Evolutionary conservation across 805 yeast genomes (phyloP).

Genomic region (Wickerhamomyces queroliae): DNA sequence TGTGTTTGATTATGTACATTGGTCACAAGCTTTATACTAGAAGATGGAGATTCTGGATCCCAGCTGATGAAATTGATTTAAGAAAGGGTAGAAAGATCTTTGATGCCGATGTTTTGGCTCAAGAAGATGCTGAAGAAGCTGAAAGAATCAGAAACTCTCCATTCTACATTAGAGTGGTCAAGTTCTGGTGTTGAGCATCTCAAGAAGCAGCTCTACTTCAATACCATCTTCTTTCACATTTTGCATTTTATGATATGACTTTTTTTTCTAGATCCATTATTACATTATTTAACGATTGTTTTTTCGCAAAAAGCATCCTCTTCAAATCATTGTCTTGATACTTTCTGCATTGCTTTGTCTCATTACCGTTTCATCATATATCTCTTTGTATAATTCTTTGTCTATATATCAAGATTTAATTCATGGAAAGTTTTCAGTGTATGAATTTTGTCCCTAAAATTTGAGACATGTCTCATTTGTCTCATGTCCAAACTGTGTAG

Average conservation of each 20-base stretch:
- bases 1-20: constrained; percentile 38
- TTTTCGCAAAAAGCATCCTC: no score
- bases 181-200: constrained; percentile 23
- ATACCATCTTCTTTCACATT: neutral
- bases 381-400: no score
- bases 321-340: no score
- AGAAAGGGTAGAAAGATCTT: constrained; percentile 40
- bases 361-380: no score
- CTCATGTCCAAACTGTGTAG: no score
- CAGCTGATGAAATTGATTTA: constrained; percentile 36
- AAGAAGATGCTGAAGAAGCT: constrained; percentile 32
- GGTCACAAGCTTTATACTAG: constrained; percentile 44
- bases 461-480: no score
- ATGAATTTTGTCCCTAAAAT: no score
- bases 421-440: no score
- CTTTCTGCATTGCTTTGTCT: no score
- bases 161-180: constrained; percentile 12
- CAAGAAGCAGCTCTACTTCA: neutral
- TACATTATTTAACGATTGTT: neutral
- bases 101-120: constrained; percentile 34
- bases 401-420: no score
- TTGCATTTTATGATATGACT: neutral
- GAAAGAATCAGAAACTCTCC: constrained; percentile 17
- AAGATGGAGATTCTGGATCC: constrained; percentile 28
- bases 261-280: neutral